These are phyloP conservation scores for Conoideocrella luteorostrata DNA, from an alignment of 2,329 filamentous ascomycete species.

Conservation along the genomic window DNA sequence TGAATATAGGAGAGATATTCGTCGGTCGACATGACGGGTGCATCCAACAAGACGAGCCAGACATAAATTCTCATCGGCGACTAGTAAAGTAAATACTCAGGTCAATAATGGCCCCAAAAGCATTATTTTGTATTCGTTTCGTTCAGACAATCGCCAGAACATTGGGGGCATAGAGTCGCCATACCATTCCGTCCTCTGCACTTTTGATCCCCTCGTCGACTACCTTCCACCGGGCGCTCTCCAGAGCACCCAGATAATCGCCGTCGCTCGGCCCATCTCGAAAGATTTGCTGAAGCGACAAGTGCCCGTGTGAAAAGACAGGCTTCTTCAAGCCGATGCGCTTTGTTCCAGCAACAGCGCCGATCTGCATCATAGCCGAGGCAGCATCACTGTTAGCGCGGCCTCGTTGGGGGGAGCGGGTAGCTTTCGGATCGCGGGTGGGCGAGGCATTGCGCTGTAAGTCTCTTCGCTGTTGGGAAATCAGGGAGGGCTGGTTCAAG, in stretches of 20 bases:
- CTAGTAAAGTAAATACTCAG: slow-evolving; percentile 45
- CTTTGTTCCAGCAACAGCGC: slow-evolving; percentile 28
- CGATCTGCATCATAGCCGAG: slow-evolving; percentile 29
- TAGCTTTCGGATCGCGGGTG: slow-evolving; percentile 17
- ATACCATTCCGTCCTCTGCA: slow-evolving; percentile 76
- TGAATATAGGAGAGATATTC: slow-evolving; percentile 86
- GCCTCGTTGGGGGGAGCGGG: slow-evolving; percentile 46
- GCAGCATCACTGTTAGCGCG: slow-evolving; percentile 70
- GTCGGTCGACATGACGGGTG: slow-evolving; percentile 77
- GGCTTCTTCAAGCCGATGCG: slow-evolving; percentile 36
- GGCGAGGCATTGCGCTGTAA: slow-evolving; percentile 32
- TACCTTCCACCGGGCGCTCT: slow-evolving; percentile 66
- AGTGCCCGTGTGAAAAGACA: slow-evolving; percentile 43
- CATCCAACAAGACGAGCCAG: slow-evolving; percentile 90
- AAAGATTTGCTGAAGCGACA: slow-evolving; percentile 68
- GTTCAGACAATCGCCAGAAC: background rate
- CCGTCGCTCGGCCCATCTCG: slow-evolving; percentile 72
- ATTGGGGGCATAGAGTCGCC: slow-evolving; percentile 2
- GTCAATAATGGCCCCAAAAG: too few relatives aligned
- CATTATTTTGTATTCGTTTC: too few relatives aligned
- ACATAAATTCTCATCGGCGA: slow-evolving; percentile 90
- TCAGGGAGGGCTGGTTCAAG: slow-evolving; percentile 46
- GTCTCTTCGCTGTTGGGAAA: slow-evolving; percentile 55
- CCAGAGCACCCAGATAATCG: slow-evolving; percentile 59
- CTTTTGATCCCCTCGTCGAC: slow-evolving; percentile 70